Base-by-base conservation (phyloP, 768 basidiomycete species). In the Leccinum broughii region DNA sequence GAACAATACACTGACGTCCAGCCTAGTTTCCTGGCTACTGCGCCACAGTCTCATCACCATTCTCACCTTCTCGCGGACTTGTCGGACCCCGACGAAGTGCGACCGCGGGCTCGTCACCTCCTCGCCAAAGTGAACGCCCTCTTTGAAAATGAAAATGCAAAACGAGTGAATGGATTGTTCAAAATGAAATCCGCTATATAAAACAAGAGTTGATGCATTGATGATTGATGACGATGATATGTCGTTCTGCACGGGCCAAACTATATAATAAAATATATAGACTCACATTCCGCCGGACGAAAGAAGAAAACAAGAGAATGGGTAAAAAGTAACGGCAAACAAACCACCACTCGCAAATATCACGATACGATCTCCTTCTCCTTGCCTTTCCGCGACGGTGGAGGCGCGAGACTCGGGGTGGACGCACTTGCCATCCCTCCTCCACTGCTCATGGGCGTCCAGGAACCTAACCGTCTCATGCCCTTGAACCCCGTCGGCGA, bases 361-460 rank as follows among this genome's bases (percentile, higher is more conserved):
- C 48, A 70, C 61, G 65, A 55, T 56, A 63, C 17, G 14, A 65
- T 10, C 57, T 76, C 80, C 62, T 75, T 79, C 57, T 79, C 81
- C 67, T 83, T 83, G 51, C 82, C 82, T 64, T 82, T 82, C 49
- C 74, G 66, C 48, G 73, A 73, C 24, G 78, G 75, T n/a, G 79
- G 76, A 6, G 76, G 72, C 2, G 52, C 49, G 7, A 76, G 65
- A 20, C 68, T 64, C 22, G 81, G 66, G 58, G 74, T 77, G 0
- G 81, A 78, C n/a, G 74, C 72, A 66, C 77, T 81, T 4, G 74
- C 72, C 2, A 73, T 75, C 8, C 75, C 48, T 35, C 30, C 67
- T 14, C 69, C 65, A 4, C 65, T 63, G 0, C 44, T 46, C 20
- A 73, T 70, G 2, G 68, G 67, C 14, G 75, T 75, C 64, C 80